A percentile compares a stretch with the other conserved stretches of the same genome.
Evolutionary conservation across 2,329 filamentous ascomycete species (phyloP).

Genomic region (Coleophoma eucalyptorum): DNA sequence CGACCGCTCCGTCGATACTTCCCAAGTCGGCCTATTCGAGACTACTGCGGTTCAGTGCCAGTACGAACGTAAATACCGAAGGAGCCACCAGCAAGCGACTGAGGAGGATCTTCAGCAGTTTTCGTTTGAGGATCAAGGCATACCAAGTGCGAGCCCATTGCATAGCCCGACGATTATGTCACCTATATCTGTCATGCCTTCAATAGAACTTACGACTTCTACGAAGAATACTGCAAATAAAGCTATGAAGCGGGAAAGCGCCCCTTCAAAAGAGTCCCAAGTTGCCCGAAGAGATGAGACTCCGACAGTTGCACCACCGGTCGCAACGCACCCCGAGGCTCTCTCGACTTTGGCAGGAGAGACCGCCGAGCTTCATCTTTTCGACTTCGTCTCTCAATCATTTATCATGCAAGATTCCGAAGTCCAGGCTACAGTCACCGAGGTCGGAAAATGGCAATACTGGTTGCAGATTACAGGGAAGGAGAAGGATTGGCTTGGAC

Average conservation of each 20-base stretch:
- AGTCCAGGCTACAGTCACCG: slow-evolving; percentile 76
- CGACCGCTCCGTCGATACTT: slow-evolving; percentile 65
- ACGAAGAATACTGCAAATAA: slow-evolving; percentile 37
- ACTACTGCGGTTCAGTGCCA: slow-evolving; percentile 86
- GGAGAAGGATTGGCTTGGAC: slow-evolving; percentile 80
- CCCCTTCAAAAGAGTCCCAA: slow-evolving; percentile 18
- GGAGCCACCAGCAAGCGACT: slow-evolving; percentile 74
- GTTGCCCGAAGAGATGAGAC: slow-evolving; percentile 31
- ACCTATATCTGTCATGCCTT: slow-evolving; percentile 19
- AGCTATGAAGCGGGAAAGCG: slow-evolving; percentile 37
- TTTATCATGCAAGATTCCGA: slow-evolving; percentile 77
- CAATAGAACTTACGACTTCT: slow-evolving; percentile 5
- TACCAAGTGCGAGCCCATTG: slow-evolving; percentile 60
- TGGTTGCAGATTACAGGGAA: slow-evolving; percentile 83
- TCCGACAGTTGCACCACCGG: slow-evolving; percentile 56
- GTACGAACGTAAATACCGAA: slow-evolving; percentile 93
- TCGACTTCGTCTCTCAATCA: slow-evolving; percentile 81
- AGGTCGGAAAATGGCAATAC: slow-evolving; percentile 90
- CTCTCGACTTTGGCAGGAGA: slow-evolving; percentile 73
- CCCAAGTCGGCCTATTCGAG: slow-evolving; percentile 77
- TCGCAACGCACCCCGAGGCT: slow-evolving; percentile 59
- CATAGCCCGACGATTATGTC: slow-evolving; percentile 47
- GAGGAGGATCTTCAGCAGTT: slow-evolving; percentile 80
- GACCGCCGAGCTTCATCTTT: slow-evolving; percentile 83
- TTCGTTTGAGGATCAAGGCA: slow-evolving; percentile 65